Conservation (phyloP, 2,329 filamentous ascomycete species). For the Sphaerulina vaccinii region DNA sequence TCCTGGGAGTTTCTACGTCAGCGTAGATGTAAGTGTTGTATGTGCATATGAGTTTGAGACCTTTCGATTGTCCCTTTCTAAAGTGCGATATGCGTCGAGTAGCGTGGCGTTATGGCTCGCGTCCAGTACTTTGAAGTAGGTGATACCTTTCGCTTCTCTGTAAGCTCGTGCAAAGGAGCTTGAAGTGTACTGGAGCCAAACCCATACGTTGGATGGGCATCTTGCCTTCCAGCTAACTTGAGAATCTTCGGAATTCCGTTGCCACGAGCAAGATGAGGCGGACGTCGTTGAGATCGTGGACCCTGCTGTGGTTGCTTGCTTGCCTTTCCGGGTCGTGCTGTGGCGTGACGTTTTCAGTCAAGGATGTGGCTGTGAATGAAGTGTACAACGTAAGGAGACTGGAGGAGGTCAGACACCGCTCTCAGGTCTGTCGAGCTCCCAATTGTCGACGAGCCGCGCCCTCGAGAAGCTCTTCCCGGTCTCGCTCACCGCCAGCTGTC, state of each 20-base stretch:
- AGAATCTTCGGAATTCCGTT: neutral
- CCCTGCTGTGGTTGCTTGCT: neutral
- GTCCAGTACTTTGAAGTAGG: constrained; percentile 54
- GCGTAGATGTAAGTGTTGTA: neutral
- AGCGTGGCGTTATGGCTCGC: constrained; percentile 46
- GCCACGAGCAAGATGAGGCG: neutral
- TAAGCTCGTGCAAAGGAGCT: too few relatives aligned
- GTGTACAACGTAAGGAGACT: neutral
- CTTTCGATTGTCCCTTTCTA: constrained; percentile 47
- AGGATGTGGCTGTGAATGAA: neutral
- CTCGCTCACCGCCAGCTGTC: neutral
- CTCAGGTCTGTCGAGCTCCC: neutral
- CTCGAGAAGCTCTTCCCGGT: neutral
- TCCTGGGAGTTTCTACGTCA: constrained; percentile 48
- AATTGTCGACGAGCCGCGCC: neutral
- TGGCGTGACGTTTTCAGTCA: neutral
- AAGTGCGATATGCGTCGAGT: constrained; percentile 46
- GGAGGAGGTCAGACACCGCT: too few relatives aligned
- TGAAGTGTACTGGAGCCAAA: too few relatives aligned
- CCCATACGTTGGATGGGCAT: constrained; percentile 48
- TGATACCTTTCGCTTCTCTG: too few relatives aligned
- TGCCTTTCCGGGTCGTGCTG: neutral
- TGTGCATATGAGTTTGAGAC: neutral
- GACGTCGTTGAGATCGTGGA: neutral
- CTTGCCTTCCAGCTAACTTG: constrained; percentile 7